These are phyloP conservation scores for Apiospora kogelbergensis DNA, from an alignment of 2,329 filamentous ascomycete genomes.

Conservation along the genomic window DNA sequence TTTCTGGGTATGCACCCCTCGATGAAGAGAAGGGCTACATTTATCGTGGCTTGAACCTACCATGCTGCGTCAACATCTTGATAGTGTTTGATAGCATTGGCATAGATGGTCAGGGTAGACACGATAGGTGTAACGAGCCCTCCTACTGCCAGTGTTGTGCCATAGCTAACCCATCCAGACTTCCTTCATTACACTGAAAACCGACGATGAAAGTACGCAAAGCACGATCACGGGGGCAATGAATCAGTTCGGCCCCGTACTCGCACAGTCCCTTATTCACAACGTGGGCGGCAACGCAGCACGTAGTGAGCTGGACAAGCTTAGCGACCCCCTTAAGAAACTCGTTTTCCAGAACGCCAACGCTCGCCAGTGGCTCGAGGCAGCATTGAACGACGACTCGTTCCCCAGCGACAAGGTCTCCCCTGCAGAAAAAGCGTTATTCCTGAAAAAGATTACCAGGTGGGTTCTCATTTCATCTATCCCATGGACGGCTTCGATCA, in stretches of 20 bases:
- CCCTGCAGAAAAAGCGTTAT: slow-evolving; percentile 58
- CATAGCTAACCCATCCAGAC: slow-evolving; percentile 37
- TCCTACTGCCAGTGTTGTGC: neutral
- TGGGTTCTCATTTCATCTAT: slow-evolving; percentile 34
- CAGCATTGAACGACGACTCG: slow-evolving; percentile 52
- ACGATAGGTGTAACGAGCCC: neutral
- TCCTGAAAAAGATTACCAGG: slow-evolving; percentile 66
- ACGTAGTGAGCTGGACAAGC: slow-evolving; percentile 69
- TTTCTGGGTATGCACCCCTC: slow-evolving; percentile 63
- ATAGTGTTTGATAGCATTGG: neutral
- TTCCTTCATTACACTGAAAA: slow-evolving; percentile 50
- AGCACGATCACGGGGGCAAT: slow-evolving; percentile 50
- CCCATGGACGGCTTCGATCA: neutral
- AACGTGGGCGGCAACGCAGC: slow-evolving; percentile 69
- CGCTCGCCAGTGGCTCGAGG: slow-evolving; percentile 63
- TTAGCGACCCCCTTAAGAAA: slow-evolving; percentile 71
- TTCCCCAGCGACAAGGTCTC: slow-evolving; percentile 63
- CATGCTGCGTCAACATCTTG: slow-evolving; percentile 10
- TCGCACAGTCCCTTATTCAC: slow-evolving; percentile 59
- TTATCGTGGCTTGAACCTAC: slow-evolving; percentile 4
- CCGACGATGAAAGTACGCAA: slow-evolving; percentile 42
- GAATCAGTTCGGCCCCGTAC: slow-evolving; percentile 58
- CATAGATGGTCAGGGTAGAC: neutral
- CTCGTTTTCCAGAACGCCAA: slow-evolving; percentile 56
- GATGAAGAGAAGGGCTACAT: neutral